phyloP scores from a whole-genome alignment of 345 rosid genomes.

The Camelina laxa region DNA sequence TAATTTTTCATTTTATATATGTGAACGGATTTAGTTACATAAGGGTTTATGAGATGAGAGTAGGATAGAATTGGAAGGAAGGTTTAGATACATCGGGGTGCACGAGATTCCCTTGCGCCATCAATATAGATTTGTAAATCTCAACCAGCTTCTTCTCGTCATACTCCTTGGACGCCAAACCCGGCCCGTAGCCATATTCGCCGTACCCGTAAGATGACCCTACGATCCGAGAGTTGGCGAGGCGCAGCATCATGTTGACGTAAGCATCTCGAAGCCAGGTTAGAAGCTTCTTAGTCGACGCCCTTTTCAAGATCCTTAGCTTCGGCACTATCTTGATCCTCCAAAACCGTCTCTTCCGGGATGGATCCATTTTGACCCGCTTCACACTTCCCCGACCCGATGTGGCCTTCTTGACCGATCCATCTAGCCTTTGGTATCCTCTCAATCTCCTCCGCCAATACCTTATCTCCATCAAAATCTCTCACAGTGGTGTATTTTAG shows the following conservation, averaged over 20 bases:
- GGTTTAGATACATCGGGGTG: slow-evolving; percentile 49
- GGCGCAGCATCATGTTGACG: slow-evolving; percentile 66
- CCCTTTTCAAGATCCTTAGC: slow-evolving; percentile 45
- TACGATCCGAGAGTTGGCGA: slow-evolving; percentile 53
- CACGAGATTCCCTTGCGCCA: slow-evolving; percentile 54
- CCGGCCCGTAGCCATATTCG: slow-evolving; percentile 41
- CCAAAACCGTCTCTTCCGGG: slow-evolving; percentile 50
- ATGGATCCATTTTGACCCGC: slow-evolving; percentile 39
- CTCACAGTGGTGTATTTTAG: neutral
- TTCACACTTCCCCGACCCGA: slow-evolving; percentile 27
- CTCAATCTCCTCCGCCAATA: slow-evolving; percentile 48
- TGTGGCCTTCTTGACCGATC: slow-evolving; percentile 24
- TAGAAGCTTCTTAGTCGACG: slow-evolving; percentile 56
- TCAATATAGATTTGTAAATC: slow-evolving; percentile 70
- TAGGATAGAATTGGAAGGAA: slow-evolving; percentile 22
- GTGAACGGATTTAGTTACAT: slow-evolving; percentile 3
- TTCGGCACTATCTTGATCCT: slow-evolving; percentile 62
- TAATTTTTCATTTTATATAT: neutral
- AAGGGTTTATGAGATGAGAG: slow-evolving; percentile 24
- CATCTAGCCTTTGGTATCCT: slow-evolving; percentile 58
- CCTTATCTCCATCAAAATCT: slow-evolving; percentile 37
- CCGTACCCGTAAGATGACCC: slow-evolving; percentile 44
- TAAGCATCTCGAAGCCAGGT: slow-evolving; percentile 73
- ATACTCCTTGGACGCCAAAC: slow-evolving; percentile 50
- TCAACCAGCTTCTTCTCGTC: slow-evolving; percentile 61